phyloP scores from a whole-genome alignment of 2,329 filamentous ascomycete genomes.

The Penicillium sp. region DNA sequence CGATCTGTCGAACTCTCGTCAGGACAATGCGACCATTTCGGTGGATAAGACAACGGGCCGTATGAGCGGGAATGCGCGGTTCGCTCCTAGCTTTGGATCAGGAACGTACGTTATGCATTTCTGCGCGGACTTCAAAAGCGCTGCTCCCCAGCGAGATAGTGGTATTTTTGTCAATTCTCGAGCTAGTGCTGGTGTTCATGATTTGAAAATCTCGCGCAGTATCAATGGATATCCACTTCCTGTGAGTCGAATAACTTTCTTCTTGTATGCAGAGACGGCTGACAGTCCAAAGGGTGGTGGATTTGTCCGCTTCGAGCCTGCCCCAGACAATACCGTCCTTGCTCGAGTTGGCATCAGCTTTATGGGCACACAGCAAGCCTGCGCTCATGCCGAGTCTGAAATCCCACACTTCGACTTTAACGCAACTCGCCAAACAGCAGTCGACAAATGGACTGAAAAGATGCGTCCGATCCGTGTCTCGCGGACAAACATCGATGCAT shows the following conservation, averaged over 20 bases:
- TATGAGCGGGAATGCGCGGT: conserved; percentile 60
- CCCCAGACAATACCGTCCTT: conserved; percentile 50
- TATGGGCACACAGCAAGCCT: conserved; percentile 64
- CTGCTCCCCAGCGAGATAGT: conserved; percentile 52
- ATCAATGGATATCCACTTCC: conserved; percentile 57
- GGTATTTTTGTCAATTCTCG: conserved; percentile 64
- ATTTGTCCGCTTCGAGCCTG: conserved; percentile 60
- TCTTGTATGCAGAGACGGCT: neutral
- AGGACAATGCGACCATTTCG: conserved; percentile 57
- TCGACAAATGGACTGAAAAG: conserved; percentile 59
- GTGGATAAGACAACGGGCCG: conserved; percentile 58
- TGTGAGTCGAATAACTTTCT: conserved; percentile 13
- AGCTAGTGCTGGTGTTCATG: conserved; percentile 52
- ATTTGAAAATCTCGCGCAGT: conserved; percentile 53
- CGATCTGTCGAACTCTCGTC: conserved; percentile 60
- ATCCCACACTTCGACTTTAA: conserved; percentile 65
- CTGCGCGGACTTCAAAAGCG: conserved; percentile 63
- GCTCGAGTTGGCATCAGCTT: conserved; percentile 69
- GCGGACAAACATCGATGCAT: conserved; percentile 26
- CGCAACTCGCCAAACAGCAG: conserved; percentile 49
- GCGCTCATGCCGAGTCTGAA: conserved; percentile 63
- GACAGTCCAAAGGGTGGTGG: conserved; percentile 52
- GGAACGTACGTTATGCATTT: conserved; percentile 61
- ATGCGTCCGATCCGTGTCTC: conserved; percentile 37
- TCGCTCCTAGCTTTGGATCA: conserved; percentile 63